Evolutionary conservation across 1,284 basidiomycete species (phyloP), one percentile per base, ranked within the genome.

Genomic region (Cryptococcus sp.): DNA sequence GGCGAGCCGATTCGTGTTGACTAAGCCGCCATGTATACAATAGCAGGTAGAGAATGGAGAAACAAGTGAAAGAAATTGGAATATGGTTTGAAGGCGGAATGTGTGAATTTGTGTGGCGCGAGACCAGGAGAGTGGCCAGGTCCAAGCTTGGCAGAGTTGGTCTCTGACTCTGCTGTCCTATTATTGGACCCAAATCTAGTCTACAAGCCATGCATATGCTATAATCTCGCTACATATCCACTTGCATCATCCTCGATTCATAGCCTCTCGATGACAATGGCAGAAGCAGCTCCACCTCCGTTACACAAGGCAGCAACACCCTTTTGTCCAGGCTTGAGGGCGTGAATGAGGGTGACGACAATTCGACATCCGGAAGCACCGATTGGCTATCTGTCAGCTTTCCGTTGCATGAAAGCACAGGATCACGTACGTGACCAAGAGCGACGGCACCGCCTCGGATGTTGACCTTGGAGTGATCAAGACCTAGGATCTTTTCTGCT

Each of bases 251-350:
- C 32, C 16, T 34, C 32, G 32, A 34, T 34, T 59, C 70, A 93
- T 68, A 94, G 71, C 69, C 84, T 88, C 78, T 94, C 90, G 60
- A 96, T 82, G 60, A 96, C 81, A 64, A 96, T 81, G 42, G 92
- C 89, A 50, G 90, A 91, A 50, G 91, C 89, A 55, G 90, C 92
- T 68, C 91, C 91, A 71, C 91, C 91, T 61, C 93, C 93, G 74
- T 98, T 98, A 83, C 96, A 99, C 65, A 99, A 88, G 76, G 88
- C 93, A 28, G 94, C 96, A 52, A 90, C 90, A 67, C 96, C 96
- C 70, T 94, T 97, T 79, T 99, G 82, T 47, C 96, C 96, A n/a
- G 85, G 77, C 80, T 97, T 87, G 61, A 98, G 82, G 11, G 87
- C 84, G 73, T 98, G 94, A 9, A 90, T 80, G 32, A 99, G 83